Conservation (phyloP, 139 green algal species). For the Yamagishiella unicocca region DNA sequence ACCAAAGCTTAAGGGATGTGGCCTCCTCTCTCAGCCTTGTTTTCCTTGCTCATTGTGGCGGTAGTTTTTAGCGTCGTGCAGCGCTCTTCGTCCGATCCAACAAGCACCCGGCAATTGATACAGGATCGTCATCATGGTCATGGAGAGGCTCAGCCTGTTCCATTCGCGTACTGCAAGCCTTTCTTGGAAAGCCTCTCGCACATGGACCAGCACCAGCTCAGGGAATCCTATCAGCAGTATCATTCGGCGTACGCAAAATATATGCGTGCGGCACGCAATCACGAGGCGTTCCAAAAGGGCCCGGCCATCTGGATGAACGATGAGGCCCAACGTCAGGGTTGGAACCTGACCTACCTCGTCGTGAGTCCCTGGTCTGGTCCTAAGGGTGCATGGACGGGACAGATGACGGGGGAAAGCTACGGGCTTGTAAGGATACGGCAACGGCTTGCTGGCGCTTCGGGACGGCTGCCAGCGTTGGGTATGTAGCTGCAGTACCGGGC, state of each 20-base stretch:
- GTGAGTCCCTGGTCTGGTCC: neutral
- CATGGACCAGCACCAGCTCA: constrained; percentile 27
- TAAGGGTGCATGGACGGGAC: neutral
- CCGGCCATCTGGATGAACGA: constrained; percentile 20
- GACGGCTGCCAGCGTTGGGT: too few relatives aligned
- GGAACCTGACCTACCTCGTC: constrained; percentile 28
- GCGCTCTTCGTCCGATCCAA: too few relatives aligned
- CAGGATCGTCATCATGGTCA: neutral
- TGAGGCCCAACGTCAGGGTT: neutral
- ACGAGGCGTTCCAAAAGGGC: neutral
- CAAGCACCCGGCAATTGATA: too few relatives aligned
- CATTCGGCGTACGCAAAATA: neutral
- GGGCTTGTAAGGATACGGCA: neutral
- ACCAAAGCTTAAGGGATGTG: too few relatives aligned
- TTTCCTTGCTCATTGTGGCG: too few relatives aligned
- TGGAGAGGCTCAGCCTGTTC: neutral
- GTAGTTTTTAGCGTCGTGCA: too few relatives aligned
- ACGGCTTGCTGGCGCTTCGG: too few relatives aligned
- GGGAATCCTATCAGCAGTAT: constrained; percentile 43
- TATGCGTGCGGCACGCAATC: constrained; percentile 21
- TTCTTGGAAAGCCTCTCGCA: neutral
- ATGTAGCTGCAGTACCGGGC: too few relatives aligned
- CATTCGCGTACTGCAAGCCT: constrained; percentile 32
- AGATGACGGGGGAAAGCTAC: neutral
- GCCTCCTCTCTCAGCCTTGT: too few relatives aligned